phyloP scores from a whole-genome alignment of 805 yeast species.

The Torulaspora gathmanii region DNA sequence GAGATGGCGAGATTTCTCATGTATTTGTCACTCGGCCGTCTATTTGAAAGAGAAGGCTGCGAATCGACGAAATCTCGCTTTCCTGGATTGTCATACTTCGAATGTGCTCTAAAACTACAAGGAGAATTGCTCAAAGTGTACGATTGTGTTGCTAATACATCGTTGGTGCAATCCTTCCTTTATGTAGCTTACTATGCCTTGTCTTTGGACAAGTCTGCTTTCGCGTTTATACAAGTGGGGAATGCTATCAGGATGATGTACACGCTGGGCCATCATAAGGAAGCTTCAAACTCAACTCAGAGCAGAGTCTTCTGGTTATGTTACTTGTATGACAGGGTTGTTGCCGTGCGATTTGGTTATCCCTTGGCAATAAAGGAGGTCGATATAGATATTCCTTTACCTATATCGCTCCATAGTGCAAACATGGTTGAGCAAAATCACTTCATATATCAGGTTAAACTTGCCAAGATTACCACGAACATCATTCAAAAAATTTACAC shows the following conservation, averaged over 20 bases:
- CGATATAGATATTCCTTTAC: slow-evolving; percentile 18
- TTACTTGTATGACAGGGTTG: slow-evolving; percentile 19
- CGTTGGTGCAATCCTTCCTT: slow-evolving; percentile 17
- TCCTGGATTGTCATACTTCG: slow-evolving; percentile 15
- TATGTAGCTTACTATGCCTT: slow-evolving; percentile 20
- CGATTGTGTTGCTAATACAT: slow-evolving; percentile 12
- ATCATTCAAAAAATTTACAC: slow-evolving; percentile 19
- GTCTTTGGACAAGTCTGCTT: slow-evolving; percentile 15
- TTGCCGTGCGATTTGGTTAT: slow-evolving; percentile 20
- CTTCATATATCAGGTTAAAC: slow-evolving; percentile 19
- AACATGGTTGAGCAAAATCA: slow-evolving; percentile 15
- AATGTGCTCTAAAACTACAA: slow-evolving; percentile 14
- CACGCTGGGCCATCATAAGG: slow-evolving; percentile 17
- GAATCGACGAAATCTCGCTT: slow-evolving; percentile 7
- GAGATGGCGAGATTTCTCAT: slow-evolving; percentile 17
- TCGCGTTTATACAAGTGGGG: slow-evolving; percentile 18
- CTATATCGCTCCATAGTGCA: slow-evolving; percentile 7
- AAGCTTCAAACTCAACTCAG: slow-evolving; percentile 5
- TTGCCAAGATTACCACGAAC: slow-evolving; percentile 19
- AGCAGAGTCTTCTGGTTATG: slow-evolving; percentile 23
- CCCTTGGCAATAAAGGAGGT: slow-evolving; percentile 19
- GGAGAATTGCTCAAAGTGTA: slow-evolving; percentile 13
- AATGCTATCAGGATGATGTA: slow-evolving; percentile 18
- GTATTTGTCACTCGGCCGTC: slow-evolving; percentile 19
- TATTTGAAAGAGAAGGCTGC: slow-evolving; percentile 12